Conservation (phyloP, 2,329 filamentous ascomycete genomes). For the Venturia effusa region DNA sequence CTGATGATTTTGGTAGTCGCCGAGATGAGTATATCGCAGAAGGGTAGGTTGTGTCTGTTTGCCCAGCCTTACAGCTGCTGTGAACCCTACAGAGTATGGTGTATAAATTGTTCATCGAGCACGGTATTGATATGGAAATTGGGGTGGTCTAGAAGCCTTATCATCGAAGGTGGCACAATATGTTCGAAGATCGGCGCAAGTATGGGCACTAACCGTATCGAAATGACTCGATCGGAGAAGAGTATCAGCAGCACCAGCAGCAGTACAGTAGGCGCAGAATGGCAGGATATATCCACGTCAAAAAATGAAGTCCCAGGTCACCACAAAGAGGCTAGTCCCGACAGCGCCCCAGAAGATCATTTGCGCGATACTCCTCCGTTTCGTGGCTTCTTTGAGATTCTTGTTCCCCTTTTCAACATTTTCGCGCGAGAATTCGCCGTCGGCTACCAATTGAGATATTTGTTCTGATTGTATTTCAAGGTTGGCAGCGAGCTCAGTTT, state of each 20-base stretch:
- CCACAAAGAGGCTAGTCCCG: constrained; percentile 33
- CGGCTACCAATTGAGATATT: constrained; percentile 77
- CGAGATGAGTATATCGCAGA: neutral
- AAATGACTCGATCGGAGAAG: neutral
- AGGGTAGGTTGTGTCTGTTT: neutral
- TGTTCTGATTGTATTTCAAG: constrained; percentile 76
- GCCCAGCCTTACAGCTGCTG: too few relatives aligned
- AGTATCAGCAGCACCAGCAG: neutral
- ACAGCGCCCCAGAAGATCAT: constrained; percentile 38
- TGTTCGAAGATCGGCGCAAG: too few relatives aligned
- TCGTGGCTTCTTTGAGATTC: constrained; percentile 71
- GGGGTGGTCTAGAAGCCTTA: too few relatives aligned
- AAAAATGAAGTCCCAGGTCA: constrained; percentile 40
- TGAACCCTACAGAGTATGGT: too few relatives aligned
- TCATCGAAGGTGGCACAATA: too few relatives aligned
- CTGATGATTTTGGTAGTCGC: neutral
- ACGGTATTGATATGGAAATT: too few relatives aligned
- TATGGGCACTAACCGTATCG: neutral
- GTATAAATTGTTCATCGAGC: too few relatives aligned
- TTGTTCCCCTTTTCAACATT: constrained; percentile 86
- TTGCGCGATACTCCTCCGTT: constrained; percentile 40
- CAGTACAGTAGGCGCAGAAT: neutral
- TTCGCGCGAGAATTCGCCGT: constrained; percentile 70
- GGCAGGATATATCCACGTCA: constrained; percentile 14
- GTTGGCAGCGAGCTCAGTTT: constrained; percentile 79